phyloP scores from a whole-genome alignment of 2,329 filamentous ascomycete species.

The Microsporum audouinii region DNA sequence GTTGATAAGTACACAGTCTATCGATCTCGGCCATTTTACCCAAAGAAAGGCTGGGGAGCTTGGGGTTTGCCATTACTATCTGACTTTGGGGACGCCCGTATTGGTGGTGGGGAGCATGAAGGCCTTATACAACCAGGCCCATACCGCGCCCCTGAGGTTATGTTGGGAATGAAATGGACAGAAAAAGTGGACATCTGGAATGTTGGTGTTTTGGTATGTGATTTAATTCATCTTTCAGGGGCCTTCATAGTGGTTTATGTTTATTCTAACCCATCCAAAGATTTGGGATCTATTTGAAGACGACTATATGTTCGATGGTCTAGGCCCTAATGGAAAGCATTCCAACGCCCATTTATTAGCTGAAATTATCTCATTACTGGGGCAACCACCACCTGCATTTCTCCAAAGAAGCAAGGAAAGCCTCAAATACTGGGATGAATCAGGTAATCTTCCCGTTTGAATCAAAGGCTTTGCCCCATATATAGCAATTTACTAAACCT shows the following conservation, averaged over 20 bases:
- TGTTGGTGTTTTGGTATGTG: conserved; percentile 19
- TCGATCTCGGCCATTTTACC: conserved; percentile 16
- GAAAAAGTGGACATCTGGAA: conserved; percentile 26
- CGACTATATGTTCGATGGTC: conserved; percentile 16
- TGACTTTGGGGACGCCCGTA: conserved; percentile 20
- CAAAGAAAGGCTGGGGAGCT: conserved; percentile 5
- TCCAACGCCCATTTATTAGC: conserved; percentile 28
- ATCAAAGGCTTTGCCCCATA: not conserved
- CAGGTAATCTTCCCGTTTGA: not conserved
- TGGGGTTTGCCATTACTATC: conserved; percentile 13
- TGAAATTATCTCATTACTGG: conserved; percentile 39
- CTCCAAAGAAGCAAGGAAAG: conserved; percentile 20
- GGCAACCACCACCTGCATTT: conserved; percentile 31
- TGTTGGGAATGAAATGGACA: conserved; percentile 20
- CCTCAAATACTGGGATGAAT: conserved; percentile 9
- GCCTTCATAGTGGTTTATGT: conserved; percentile 16
- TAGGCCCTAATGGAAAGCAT: conserved; percentile 2
- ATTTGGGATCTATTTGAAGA: conserved; percentile 24
- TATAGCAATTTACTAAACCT: not conserved
- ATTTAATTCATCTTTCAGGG: not conserved
- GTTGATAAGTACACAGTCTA: conserved; percentile 18
- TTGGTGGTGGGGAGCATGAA: conserved; percentile 24
- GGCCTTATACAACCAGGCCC: conserved; percentile 31
- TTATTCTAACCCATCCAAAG: conserved; percentile 19
- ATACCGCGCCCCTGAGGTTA: conserved; percentile 23